phyloP scores from a whole-genome alignment of 805 yeast species.

The Starmerella bacillaris region DNA sequence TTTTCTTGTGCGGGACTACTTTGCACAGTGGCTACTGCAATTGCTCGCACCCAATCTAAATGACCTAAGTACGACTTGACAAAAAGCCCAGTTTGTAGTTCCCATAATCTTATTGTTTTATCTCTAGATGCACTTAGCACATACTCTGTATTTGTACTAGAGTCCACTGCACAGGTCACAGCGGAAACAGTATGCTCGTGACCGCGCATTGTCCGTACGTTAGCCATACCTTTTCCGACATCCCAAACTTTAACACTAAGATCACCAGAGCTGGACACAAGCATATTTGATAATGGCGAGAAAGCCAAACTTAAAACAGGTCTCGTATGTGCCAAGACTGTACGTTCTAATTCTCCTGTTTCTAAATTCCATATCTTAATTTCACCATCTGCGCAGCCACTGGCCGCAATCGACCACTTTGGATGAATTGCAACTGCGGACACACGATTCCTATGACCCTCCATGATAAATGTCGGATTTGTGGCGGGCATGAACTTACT shows the following conservation, averaged over 20 bases:
- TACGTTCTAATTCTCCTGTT: conserved; percentile 39
- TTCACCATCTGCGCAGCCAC: conserved; percentile 57
- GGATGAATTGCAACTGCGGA: conserved; percentile 61
- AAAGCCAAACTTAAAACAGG: conserved; percentile 41
- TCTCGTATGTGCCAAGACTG: conserved; percentile 61
- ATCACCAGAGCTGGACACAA: conserved; percentile 38
- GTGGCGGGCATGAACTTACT: conserved; percentile 42
- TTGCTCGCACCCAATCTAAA: conserved; percentile 68
- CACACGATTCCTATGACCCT: conserved; percentile 44
- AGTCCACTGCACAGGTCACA: conserved; percentile 27
- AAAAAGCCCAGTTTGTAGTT: conserved; percentile 47
- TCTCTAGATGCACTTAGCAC: conserved; percentile 69
- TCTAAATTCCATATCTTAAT: conserved; percentile 59
- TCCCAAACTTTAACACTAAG: conserved; percentile 55
- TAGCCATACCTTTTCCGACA: conserved; percentile 30
- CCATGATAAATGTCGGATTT: conserved; percentile 26
- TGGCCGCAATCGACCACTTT: conserved; percentile 40
- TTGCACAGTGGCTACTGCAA: conserved; percentile 26
- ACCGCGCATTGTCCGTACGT: conserved; percentile 50
- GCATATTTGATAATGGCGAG: conserved; percentile 27
- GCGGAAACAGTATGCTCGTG: conserved; percentile 76
- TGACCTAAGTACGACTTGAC: conserved; percentile 54
- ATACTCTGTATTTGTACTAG: conserved; percentile 28
- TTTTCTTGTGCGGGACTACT: conserved; percentile 2
- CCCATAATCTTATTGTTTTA: conserved; percentile 70